A percentile compares a stretch with the other conserved stretches of the same genome.
phyloP scores from a whole-genome alignment of 768 basidiomycete species.

The Ephemerocybe angulata region DNA sequence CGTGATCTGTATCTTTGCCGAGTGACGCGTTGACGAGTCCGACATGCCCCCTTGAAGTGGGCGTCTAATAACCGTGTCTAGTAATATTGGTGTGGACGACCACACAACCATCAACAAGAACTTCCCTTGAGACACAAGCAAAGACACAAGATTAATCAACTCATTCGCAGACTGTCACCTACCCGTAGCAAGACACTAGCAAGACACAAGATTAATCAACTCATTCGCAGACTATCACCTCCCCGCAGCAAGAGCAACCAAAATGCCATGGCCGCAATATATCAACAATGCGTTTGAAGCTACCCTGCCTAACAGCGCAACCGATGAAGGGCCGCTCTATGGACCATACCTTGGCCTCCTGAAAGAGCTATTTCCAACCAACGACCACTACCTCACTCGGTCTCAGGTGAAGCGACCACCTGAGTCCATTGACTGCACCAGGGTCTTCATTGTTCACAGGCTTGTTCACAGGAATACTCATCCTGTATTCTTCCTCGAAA shows the following conservation, averaged over 20 bases:
- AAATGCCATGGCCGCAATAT: conserved; percentile 12
- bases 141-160: too few species aligned
- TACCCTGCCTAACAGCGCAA: conserved; percentile 6
- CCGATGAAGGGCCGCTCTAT: conserved; percentile 19
- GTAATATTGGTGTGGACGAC: too few species aligned
- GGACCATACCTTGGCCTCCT: conserved; percentile 23
- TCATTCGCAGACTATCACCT: neutral
- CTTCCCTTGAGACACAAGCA: too few species aligned
- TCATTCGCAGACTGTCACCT: too few species aligned
- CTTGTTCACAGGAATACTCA: conserved; percentile 10
- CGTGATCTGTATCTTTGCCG: too few species aligned
- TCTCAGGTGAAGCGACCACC: conserved; percentile 18
- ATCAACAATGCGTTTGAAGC: conserved; percentile 10
- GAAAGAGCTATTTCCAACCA: conserved; percentile 16
- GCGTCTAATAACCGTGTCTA: too few species aligned
- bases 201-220: too few species aligned
- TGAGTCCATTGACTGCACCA: conserved; percentile 20
- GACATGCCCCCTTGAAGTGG: too few species aligned
- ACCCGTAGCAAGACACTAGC: too few species aligned
- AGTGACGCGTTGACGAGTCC: too few species aligned
- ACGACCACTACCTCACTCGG: conserved; percentile 14
- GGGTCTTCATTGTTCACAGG: conserved; percentile 17
- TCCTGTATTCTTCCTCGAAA: conserved; percentile 26
- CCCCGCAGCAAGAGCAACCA: conserved; percentile 2
- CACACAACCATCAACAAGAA: too few species aligned